Base-by-base conservation (phyloP, 345 rosid genomes). In the Litchi chinensis region DNA sequence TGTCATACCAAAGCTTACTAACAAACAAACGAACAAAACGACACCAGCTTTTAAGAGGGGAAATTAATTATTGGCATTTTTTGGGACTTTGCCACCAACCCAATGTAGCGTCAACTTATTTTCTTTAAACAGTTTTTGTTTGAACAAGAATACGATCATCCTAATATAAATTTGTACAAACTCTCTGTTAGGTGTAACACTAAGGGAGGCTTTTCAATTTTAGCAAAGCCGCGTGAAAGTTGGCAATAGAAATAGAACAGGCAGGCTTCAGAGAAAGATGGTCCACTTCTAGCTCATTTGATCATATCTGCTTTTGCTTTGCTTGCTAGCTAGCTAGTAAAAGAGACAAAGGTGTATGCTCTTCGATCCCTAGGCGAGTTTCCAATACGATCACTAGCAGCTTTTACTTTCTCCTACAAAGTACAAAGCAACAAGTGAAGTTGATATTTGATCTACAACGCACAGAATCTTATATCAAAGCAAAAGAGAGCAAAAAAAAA, bases 331-430 rank as follows among this genome's bases (percentile, higher is more conserved):
- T 59, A 62, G 50, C 22, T 32, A 54, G 82, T 52, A 74, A 76
- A 68, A 70, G 86, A 84, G 86, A 84, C 83, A 81, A 81, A 74
- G 79, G 21, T 63, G 26, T 66, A 62, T 70, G 54, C 50, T 76
- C 68, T 57, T 63, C 80, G 82, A 82, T 80, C 82, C 86, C 84
- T 65, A 85, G 82, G 75, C n/a, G 59, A 70, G 28, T 10, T 77
- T 75, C 74, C 79, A 68, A 74, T 75, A 8, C 44, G 15, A 54
- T 71, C 75, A 28, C 41, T 44, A 16, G 18, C 78, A 75, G 62
- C 77, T 75, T 75, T 75, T 44, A 6, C 70, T 73, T 57, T 73
- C 48, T 52, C 46, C 40, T 71, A 73, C 66, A 57, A 73, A 73
- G 52, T 19, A 43, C 26, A 40, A 40, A 56, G 67, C 22, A 16